Base-by-base conservation (phyloP, 306 rosid genomes). In the Adenanthera pavonina region DNA sequence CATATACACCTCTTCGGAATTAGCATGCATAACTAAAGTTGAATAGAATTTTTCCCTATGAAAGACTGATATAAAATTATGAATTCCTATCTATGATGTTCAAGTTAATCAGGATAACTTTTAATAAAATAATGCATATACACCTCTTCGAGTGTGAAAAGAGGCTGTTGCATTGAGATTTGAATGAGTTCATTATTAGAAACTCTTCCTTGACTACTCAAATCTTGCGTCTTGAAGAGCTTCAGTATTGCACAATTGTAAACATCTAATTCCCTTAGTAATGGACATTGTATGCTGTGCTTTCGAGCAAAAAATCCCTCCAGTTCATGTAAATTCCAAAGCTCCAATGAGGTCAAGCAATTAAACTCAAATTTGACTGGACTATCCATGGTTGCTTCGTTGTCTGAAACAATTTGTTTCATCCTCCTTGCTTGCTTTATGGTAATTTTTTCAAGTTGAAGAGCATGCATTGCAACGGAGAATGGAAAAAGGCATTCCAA, bases 121-220 rank as follows among this genome's bases (percentile, higher is more conserved):
- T 36, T 36, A 36, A 1, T 20, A 2, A 35, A n/a, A n/a, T n/a
- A n/a, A n/a, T n/a, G n/a, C n/a, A n/a, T 5, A 10, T 33, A 34
- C 54, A 77, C 79, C 82, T 77, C 40, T n/a, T 78, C 44, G 9
- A 51, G 12, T 15, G 10, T 16, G 52, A 84, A 74, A 13, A 56
- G 11, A 2, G 69, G 47, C 2, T 74, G 86, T 2, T 47, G 41
- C 7, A 8, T 20, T 7, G 69, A 8, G 16, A 44, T 11, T 7
- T 2, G 30, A n/a, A n/a, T n/a, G 1, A 4, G 59, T 3, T 43
- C 5, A 6, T 7, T 43, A 43, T 7, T 8, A 3, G 46, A 4
- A 43, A 43, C 46, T 3, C 0, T 6, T n/a, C 40, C 69, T 3
- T 75, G 14, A 9, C 0, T 6, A 3, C 2, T 19, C 3, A 15